Base-by-base conservation (phyloP, 345 rosid genomes). In the Euphorbia lathyris region DNA sequence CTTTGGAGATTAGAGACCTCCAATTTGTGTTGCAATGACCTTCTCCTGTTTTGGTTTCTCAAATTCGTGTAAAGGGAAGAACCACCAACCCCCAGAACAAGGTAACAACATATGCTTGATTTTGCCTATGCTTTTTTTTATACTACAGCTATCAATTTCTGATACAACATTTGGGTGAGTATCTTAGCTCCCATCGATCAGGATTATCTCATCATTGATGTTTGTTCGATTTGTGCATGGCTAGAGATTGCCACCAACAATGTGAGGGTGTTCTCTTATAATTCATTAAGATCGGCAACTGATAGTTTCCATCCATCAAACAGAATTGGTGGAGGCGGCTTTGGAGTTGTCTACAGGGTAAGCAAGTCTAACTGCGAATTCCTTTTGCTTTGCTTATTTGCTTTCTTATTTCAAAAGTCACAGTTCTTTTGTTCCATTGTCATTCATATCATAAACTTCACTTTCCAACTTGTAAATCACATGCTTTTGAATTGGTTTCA, bases 301-400 rank as follows among this genome's bases (percentile, higher is more conserved):
- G 65, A 61, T 42, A 55, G 75, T 74, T 94, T 91, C 72, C 87
- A 86, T 76, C 90, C 88, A 67, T 76, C 93, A 1, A 85, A 83
- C 75, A 81, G 72, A 76, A 82, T 90, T 7, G 96, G 96, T 9
- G 86, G 83, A 64, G 98, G 98, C 48, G 97, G 95, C 58, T 94
- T 78, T 78, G 98, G 98, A 70, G 95, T 94, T 81, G 97, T 91
- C 53, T 83, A 84, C 62, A 94, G 32, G 95, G 97, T 94, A 62
- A 40, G 38, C 6, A 40, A 79, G 82, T 38, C 26, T n/a, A 26
- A 23, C 74, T 22, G 68, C 26, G 19, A 23, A 23, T 75, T 23
- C 72, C 29, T 50, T n/a, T 52, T 84, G 20, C 50, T 50, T 66
- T 47, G 0, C 34, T 67, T 26, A 32, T 30, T 34, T 40, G 43